phyloP scores from a whole-genome alignment of 2,329 filamentous ascomycete species.

The Parastagonospora nodorum region DNA sequence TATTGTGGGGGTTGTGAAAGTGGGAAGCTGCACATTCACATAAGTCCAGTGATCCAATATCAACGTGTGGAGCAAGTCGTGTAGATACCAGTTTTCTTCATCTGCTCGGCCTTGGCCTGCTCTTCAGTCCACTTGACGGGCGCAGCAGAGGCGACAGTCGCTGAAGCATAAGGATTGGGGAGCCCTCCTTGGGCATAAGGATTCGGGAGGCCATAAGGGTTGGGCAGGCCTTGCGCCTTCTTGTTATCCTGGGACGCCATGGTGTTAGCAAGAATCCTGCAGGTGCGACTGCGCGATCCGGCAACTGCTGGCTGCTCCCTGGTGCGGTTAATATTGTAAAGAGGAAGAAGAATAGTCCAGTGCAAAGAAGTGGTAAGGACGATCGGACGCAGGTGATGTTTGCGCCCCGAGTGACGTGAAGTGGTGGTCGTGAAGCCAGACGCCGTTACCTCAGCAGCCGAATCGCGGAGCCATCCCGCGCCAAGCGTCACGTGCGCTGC shows the following conservation, averaged over 20 bases:
- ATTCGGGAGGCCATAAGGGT: constrained; percentile 32
- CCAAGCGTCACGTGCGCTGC: constrained; percentile 15
- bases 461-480: constrained; percentile 5
- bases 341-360: background rate
- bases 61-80: constrained; percentile 23
- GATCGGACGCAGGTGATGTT: background rate
- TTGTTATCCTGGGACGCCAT: constrained; percentile 32
- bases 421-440: background rate
- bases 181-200: constrained; percentile 32
- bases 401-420: background rate
- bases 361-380: background rate
- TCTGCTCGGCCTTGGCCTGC: constrained; percentile 37
- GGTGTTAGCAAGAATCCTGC: constrained; percentile 12
- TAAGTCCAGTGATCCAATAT: constrained; percentile 34
- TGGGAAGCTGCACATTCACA: constrained; percentile 26
- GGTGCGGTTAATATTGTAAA: background rate
- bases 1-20: constrained; percentile 40
- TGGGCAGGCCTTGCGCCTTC: constrained; percentile 32
- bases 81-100: constrained; percentile 43
- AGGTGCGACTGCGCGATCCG: constrained; percentile 5
- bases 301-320: constrained; percentile 2
- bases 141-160: constrained; percentile 32
- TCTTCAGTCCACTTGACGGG: constrained; percentile 36
- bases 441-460: too few species aligned
- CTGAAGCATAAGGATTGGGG: constrained; percentile 34